Base-by-base conservation (phyloP, 2,329 filamentous ascomycete genomes). In the Cladosporium velox region DNA sequence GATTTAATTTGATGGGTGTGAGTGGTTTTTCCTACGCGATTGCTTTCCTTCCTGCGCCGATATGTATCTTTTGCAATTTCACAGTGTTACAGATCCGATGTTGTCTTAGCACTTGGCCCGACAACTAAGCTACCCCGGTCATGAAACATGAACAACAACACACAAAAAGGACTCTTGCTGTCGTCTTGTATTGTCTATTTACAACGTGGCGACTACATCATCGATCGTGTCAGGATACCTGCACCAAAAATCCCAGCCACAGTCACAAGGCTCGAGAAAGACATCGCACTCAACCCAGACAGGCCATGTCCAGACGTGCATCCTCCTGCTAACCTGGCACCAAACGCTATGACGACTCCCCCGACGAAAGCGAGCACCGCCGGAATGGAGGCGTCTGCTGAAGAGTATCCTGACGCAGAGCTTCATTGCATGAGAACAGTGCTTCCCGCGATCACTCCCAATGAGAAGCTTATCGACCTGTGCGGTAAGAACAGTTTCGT, bases 251-350 rank as follows among this genome's bases (percentile, higher is more conserved):
- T 84, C 5, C 82, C 78, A 2, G 76, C 83, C 28, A 90, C 86
- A 0, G 86, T 88, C 14, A 90, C 75, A 65, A 90, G 80, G 72
- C 88, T 90, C 11, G 87, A 85, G 4, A 85, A 77, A 0, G 85
- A 87, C 60, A 90, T 78, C 67, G 88, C 78, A n/a, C 86, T 85
- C 72, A 90, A 82, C 0, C 89, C 89, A 66, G 86, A 89, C 68
- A 91, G 87, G 0, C 89, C 89, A 73, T 91, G 89, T 0, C 89
- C 88, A 5, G 86, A 88, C 0, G 88, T 89, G 69, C 89, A 91
- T 0, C 89, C 89, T 1, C 87, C 88, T 0, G 86, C 88, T 64
- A 90, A 72, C 59, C 88, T 83, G 1, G 60, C 60, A 21, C 60
- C 60, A 14, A 54, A 63, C 3, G 49, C 21, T 30, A 63, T 26